Conservation (phyloP, 176 grass and related monocot genomes). For the Triticum timopheevii region DNA sequence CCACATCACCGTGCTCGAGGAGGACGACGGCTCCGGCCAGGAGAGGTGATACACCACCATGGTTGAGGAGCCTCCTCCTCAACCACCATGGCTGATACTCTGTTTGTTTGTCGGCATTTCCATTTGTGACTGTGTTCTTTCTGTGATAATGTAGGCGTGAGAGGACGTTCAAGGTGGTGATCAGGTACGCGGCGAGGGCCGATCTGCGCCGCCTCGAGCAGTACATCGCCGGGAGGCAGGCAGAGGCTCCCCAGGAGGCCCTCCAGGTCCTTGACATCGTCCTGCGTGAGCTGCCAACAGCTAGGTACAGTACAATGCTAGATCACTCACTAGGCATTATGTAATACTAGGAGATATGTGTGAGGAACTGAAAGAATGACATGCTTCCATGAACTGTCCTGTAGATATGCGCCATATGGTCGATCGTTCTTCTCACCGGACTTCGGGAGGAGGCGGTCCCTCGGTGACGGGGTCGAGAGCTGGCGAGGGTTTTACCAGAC, state of each 20-base stretch:
- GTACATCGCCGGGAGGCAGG: constrained; percentile 70
- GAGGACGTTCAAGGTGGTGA: constrained; percentile 71
- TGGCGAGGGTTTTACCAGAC: constrained; percentile 98
- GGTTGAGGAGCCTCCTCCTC: no score
- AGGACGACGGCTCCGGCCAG: constrained; percentile 65
- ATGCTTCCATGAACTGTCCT: constrained; percentile 11
- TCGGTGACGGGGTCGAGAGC: constrained; percentile 91
- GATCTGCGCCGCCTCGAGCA: constrained; percentile 68
- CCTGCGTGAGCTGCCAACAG: constrained; percentile 70
- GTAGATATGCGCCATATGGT: constrained; percentile 67
- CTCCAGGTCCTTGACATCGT: constrained; percentile 95
- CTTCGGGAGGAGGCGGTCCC: constrained; percentile 64
- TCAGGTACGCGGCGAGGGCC: constrained; percentile 66
- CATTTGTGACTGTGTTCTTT: background rate
- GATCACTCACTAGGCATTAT: constrained; percentile 15
- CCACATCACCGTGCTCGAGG: constrained; percentile 57
- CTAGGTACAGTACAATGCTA: constrained; percentile 64
- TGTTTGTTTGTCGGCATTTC: background rate
- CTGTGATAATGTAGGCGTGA: constrained; percentile 45
- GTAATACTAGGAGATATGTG: background rate
- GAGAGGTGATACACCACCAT: constrained; percentile 36
- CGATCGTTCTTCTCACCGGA: constrained; percentile 82
- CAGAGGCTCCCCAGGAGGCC: constrained; percentile 84
- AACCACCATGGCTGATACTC: background rate
- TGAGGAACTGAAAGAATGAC: background rate